A percentile compares a stretch with the other conserved stretches of the same genome.
phyloP scores from a whole-genome alignment of 441 rosid genomes.

The Gossypium trilobum region DNA sequence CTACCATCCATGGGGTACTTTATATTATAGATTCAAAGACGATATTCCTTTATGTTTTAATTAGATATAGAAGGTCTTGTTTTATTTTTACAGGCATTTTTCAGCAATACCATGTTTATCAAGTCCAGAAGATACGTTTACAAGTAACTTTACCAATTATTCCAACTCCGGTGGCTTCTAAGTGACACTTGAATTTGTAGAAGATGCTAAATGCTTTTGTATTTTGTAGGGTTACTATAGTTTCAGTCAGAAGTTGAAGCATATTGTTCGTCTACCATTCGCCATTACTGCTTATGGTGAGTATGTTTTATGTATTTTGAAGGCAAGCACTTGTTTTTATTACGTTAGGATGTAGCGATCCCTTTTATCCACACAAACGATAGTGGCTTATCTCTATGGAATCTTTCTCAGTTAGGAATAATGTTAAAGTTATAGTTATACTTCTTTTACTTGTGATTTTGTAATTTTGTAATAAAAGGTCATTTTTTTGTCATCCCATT shows the following conservation, averaged over 20 bases:
- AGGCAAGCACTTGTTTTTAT: background rate
- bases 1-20: background rate
- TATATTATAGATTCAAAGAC: background rate
- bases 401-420: background rate
- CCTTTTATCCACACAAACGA: background rate
- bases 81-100: constrained; percentile 51
- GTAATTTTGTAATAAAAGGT: background rate
- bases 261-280: constrained; percentile 81
- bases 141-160: constrained; percentile 41
- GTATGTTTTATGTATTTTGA: background rate
- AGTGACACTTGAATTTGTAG: background rate
- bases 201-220: constrained; percentile 15
- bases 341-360: background rate
- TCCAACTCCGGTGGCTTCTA: background rate
- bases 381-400: background rate
- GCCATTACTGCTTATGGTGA: constrained; percentile 82
- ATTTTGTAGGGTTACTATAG: constrained; percentile 77
- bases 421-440: background rate
- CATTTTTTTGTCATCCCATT: background rate
- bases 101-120: constrained; percentile 81
- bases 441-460: background rate
- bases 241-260: constrained; percentile 96
- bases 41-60: constrained; percentile 4
- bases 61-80: constrained; percentile 1
- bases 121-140: constrained; percentile 83